Base-by-base conservation (phyloP, 495 filamentous ascomycete genomes). In the Podospora bellae-mahoneyi region DNA sequence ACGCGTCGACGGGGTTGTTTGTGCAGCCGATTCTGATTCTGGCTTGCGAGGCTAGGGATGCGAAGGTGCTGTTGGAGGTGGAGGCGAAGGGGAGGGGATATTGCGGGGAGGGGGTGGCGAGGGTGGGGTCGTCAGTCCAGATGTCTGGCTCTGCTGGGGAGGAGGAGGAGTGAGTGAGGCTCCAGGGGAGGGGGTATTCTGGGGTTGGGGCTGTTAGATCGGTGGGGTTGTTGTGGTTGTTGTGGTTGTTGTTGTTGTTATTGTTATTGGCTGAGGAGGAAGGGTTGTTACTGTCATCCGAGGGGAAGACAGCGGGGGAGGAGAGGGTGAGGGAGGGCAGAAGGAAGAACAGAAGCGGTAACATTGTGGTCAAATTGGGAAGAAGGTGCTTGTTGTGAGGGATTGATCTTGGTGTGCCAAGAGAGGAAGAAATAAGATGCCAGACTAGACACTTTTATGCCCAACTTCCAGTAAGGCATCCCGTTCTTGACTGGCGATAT, bases 11-110 rank as follows among this genome's bases (percentile, higher is more conserved):
- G 5, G 28, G 16, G 27, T 32, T 32, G 18, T 44, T 19, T 27
- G 61, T 63, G 61, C 61, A 63, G 32, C 61, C 61, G 10, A 63
- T 18, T 19, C 59, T 23, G 27, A 30, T 18, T 13, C 26, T 7
- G 5, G 5, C 5, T 4, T 6, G 2, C 3, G 27, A 28, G 6
- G 1, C 4, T 23, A 23, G 23, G 23, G 23, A 16, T 20, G 32
- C 34, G 61, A 63, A 44, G 3, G 61, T 53, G 30, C 3, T 19
- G 55, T 58, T 58, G 55, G 23, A 19, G n/a, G n/a, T 15, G n/a
- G n/a, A 3, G 55, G n/a, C 7, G 6, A 58, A 20, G 1, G n/a
- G 55, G n/a, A 26, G n/a, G 55, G 55, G 39, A 13, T 48, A 58
- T 10, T 20, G 55, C 3, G 55, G 55, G 10, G n/a, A 20, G 55